Evolutionary conservation across 768 basidiomycete species (phyloP), one percentile per base, ranked within the genome.

Genomic region (Wakefieldia striispora): DNA sequence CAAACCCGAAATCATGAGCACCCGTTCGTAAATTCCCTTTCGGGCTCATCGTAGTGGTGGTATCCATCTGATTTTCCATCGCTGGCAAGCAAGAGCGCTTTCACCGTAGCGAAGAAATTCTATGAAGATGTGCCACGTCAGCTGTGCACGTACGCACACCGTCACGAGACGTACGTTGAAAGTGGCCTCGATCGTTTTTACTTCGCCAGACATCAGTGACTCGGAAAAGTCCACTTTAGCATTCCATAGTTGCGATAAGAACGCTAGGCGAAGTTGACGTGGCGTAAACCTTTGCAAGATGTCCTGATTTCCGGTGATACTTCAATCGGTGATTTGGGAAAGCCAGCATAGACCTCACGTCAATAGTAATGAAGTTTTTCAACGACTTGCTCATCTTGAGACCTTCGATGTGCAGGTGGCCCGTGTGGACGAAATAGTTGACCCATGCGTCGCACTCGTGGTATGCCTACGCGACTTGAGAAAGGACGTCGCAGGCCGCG

Each of bases 351-450:
- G 8, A 35, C 61, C 86, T 66, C 62, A 90, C 89, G 60, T 90
- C 86, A 49, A 99, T 97, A 7, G 97, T 97, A 60, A 98, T 97
- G 66, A 98, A 99, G 65, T 99, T 99, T 70, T 99, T 99, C 54
- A 99, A 72, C 10, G 92, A 95, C 72, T 99, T 99, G 73, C 91
- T 94, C 97, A 99, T 99, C 71, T 99, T 99, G 50, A 97, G 75
- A 9, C 97, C 97, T 66, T 97, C 93, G 58, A 99, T 98, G 67
- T 98, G 95, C 29, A 99, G 74, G 73, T 99, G 97, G 11, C 97
- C 97, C 0, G 95, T 98, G 70, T 99, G 97, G 42, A 98, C 73
- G 75, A 99, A 99, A 68, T 98, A 99, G 65, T 97, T 97, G 58
- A 98, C 95, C 97, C 97, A 99, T 55, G 93, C 78, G 23, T 75